These are phyloP conservation scores for Epichloe sylvatica DNA, from an alignment of 2,329 filamentous ascomycete species.

Conservation along the genomic window DNA sequence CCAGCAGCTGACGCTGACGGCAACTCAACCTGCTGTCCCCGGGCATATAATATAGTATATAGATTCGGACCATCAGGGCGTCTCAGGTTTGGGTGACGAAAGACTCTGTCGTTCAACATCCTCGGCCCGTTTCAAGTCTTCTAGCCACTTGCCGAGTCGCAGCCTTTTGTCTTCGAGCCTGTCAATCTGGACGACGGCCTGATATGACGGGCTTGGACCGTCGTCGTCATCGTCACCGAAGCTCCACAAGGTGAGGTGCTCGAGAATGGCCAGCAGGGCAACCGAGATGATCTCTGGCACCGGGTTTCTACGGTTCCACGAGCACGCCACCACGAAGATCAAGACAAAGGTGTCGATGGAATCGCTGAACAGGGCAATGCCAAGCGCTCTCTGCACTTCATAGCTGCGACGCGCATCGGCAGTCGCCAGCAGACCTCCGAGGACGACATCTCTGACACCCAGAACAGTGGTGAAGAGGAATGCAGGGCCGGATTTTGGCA, in stretches of 20 bases:
- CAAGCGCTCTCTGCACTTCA: slow-evolving; percentile 18
- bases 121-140: slow-evolving; percentile 12
- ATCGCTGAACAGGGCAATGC: slow-evolving; percentile 19
- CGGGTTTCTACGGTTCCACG: slow-evolving; percentile 16
- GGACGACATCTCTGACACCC: slow-evolving; percentile 18
- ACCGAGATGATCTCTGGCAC: slow-evolving; percentile 16
- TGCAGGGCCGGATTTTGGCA: slow-evolving; percentile 13
- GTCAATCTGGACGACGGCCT: slow-evolving; percentile 3
- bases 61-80: background rate
- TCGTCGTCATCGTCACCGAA: slow-evolving; percentile 16
- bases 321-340: slow-evolving; percentile 21
- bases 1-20: background rate
- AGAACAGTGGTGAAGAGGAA: slow-evolving; percentile 19
- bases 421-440: slow-evolving; percentile 16
- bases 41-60: background rate
- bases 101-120: background rate
- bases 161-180: slow-evolving; percentile 16
- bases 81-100: background rate
- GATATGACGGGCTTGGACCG: slow-evolving; percentile 3
- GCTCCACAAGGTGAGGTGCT: slow-evolving; percentile 21
- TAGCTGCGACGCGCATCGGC: slow-evolving; percentile 11
- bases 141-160: slow-evolving; percentile 19
- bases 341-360: slow-evolving; percentile 21
- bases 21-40: background rate
- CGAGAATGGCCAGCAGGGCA: slow-evolving; percentile 17